Evolutionary conservation across 129 eudicot species (phyloP), one percentile per base, ranked within the genome.

Genomic region (Centrapalus pauciflorus): DNA sequence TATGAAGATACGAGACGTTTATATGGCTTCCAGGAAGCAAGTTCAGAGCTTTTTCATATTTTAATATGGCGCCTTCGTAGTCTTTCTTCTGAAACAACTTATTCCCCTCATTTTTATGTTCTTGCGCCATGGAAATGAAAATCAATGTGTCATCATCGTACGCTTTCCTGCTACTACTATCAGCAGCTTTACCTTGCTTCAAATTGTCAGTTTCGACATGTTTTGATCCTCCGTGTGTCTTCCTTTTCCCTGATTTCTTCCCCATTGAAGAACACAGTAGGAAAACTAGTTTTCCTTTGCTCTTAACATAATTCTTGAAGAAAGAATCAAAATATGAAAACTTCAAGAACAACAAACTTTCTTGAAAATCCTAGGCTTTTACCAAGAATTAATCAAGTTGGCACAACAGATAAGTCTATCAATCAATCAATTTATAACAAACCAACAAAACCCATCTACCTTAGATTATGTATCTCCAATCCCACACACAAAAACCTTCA

Each of bases 21-120:
- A 88, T 76, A 59, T 93, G 96, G 79, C 78, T 85, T 55, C 63
- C 28, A 0, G 99, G 96, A 61, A 93, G 95, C 71, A 93, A 68
- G 21, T 84, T 89, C 0, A 93, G 70, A 1, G 99, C 86, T 74
- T 84, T 89, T 61, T 89, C 88, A 38, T 89, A 93, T 50, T 84
- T 93, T 26, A 81, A 67, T 60, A 89, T 67, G 28, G 99, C 92
- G 10, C 95, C 99, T 75, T 88, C 95, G 21, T 79, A 81, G 24
- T 86, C 95, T 76, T 90, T 84, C 73, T 64, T 84, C 33, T 80
- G 95, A 64, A 84, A 94, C 59, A 84, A 45, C 84, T 58, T 84
- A 25, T 94, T 86, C 14, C 99, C 99, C 50, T 89, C 99, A 0
- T 86, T 95, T 74, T 89, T 94, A 30, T 86, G 66, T 46, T 86